Percentiles rank a stretch among this genome's conserved stretches.
These are phyloP conservation scores for Hypoxylon cercidicola DNA, from an alignment of 495 filamentous ascomycete species.

Conservation along the genomic window DNA sequence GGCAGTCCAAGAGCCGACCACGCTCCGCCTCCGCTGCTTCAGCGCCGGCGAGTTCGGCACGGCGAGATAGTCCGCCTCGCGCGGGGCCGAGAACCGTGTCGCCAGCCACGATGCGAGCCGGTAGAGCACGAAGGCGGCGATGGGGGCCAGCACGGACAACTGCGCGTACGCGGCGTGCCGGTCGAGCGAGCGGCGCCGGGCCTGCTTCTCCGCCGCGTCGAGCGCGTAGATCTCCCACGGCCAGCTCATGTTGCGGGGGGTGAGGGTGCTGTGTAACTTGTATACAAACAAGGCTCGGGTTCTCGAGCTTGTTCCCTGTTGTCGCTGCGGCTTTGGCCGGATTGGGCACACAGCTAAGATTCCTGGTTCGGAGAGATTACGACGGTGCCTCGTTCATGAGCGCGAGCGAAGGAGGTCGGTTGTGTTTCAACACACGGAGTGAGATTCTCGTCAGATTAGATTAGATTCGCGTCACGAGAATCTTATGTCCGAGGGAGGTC, in stretches of 20 bases:
- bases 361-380: too few relatives aligned
- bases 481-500: conserved; percentile 3
- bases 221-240: conserved; percentile 70
- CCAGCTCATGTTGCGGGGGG: conserved; percentile 62
- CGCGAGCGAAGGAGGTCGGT: too few relatives aligned
- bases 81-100: conserved; percentile 22
- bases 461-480: conserved; percentile 7
- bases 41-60: conserved; percentile 56
- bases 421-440: neutral
- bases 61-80: conserved; percentile 47
- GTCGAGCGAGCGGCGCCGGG: conserved; percentile 67
- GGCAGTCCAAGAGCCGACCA: conserved; percentile 30
- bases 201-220: conserved; percentile 61
- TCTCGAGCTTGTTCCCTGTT: neutral
- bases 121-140: conserved; percentile 56
- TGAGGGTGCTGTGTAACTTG: neutral
- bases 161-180: conserved; percentile 70
- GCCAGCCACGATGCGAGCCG: conserved; percentile 45
- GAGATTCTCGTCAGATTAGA: conserved; percentile 7
- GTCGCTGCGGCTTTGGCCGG: too few relatives aligned
- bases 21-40: conserved; percentile 50
- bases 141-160: conserved; percentile 64
- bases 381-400: too few relatives aligned
- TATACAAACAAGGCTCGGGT: neutral
- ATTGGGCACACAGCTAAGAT: too few relatives aligned